Evolutionary conservation across 305 asterid genomes (phyloP).

Genomic region (Solanum chacoense): DNA sequence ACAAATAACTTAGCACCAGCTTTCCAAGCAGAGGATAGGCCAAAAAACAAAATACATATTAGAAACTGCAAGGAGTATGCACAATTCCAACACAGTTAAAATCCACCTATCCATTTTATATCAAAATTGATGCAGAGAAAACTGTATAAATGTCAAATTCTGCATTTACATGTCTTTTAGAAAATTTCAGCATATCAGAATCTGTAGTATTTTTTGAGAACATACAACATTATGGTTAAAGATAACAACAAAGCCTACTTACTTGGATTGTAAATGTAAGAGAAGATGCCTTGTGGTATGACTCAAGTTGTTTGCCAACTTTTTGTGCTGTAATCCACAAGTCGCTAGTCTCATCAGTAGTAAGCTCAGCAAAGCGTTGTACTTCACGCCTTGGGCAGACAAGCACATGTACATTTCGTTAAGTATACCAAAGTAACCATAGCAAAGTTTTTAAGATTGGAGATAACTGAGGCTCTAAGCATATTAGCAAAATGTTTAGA

Average conservation of each 20-base stretch:
- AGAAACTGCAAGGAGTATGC: background rate
- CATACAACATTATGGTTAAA: background rate
- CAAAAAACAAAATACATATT: background rate
- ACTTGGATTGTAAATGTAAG: constrained; percentile 85
- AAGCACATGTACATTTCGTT: constrained; percentile 75
- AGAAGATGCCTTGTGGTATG: constrained; percentile 87
- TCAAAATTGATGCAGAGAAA: background rate
- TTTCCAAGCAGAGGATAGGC: background rate
- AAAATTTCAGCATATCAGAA: background rate
- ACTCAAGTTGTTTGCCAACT: constrained; percentile 72
- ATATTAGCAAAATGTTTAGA: background rate
- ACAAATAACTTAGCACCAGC: constrained; percentile 1
- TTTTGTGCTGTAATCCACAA: constrained; percentile 78
- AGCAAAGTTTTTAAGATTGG: background rate
- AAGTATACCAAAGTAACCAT: constrained; percentile 36
- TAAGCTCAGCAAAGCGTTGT: constrained; percentile 74
- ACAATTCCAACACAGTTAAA: background rate
- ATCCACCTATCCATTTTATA: background rate
- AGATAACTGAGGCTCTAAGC: background rate
- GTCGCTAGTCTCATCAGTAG: constrained; percentile 76
- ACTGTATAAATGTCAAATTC: background rate
- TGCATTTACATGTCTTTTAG: background rate
- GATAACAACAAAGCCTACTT: constrained; percentile 16
- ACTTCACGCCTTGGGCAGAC: constrained; percentile 91
- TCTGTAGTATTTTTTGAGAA: background rate